phyloP scores from a whole-genome alignment of 2,329 filamentous ascomycete species.

The Xylariomycetidae sp. region DNA sequence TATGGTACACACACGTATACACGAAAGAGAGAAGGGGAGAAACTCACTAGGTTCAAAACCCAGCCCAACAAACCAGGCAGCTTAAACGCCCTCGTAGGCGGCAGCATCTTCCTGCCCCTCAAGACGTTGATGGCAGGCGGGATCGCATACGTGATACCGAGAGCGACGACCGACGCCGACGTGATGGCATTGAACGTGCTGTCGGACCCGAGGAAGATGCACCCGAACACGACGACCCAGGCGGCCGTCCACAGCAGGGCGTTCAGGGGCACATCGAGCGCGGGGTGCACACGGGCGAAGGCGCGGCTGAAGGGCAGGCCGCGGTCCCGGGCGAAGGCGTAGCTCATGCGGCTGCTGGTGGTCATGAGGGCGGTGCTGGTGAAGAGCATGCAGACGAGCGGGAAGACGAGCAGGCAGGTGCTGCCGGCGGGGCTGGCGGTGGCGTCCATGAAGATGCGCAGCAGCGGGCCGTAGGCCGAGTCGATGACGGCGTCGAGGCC shows the following conservation, averaged over 20 bases:
- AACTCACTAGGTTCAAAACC: conserved; percentile 50
- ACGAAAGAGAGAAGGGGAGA: conserved; percentile 8
- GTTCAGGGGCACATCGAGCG: conserved; percentile 61
- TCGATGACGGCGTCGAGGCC: conserved; percentile 46
- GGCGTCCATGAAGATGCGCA: conserved; percentile 60
- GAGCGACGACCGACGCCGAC: conserved; percentile 65
- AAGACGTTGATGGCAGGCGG: conserved; percentile 66
- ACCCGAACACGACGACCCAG: conserved; percentile 63
- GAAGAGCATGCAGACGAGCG: conserved; percentile 59
- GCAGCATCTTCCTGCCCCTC: conserved; percentile 61
- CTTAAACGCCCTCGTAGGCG: conserved; percentile 52
- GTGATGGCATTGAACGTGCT: conserved; percentile 70
- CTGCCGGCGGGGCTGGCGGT: conserved; percentile 58
- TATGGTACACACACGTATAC: too few relatives aligned
- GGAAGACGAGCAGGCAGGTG: conserved; percentile 63
- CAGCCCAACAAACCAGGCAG: conserved; percentile 53
- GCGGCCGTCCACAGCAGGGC: conserved; percentile 55
- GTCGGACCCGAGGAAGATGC: conserved; percentile 63
- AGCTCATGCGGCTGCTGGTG: conserved; percentile 61
- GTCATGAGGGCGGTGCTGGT: conserved; percentile 62
- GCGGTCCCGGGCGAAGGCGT: conserved; percentile 63
- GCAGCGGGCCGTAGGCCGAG: conserved; percentile 51
- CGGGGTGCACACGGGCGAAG: conserved; percentile 58
- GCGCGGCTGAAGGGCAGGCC: conserved; percentile 58
- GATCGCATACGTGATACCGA: conserved; percentile 70